Base-by-base conservation (phyloP, 495 filamentous ascomycete species). In the Astrothelium subdiscretum region DNA sequence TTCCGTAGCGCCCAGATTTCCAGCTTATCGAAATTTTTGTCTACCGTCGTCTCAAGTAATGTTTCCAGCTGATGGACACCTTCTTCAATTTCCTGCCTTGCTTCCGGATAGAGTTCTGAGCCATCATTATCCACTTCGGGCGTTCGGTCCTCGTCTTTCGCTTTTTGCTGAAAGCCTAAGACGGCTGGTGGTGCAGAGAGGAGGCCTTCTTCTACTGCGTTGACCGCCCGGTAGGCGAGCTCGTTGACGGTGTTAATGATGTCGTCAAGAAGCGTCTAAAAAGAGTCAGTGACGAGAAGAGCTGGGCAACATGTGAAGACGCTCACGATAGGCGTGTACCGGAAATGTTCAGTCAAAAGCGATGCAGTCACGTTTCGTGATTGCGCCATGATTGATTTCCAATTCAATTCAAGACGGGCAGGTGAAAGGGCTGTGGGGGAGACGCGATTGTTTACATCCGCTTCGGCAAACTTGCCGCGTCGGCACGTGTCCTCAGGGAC, bases 231-330 rank as follows among this genome's bases (percentile, higher is more conserved):
- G 74, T 92, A 92, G 68, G 90, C 85, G 68, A 97, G 78, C 61
- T 88, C 87, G 78, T 97, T 97, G 68, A 96, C 84, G 63, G 86
- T 85, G 78, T 98, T 97, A 76, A 97, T 96, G 64, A 98, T 89
- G 71, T 97, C 94, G 80, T 98, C 94, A 71, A 98, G 86, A 26
- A 98, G 82, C 64, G 87, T 87, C 92, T 96, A 67, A 31, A 51
- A 29, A 58, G 22, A 13, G 35, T 65, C 72, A 58, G 73, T 73
- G 67, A 12, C 4, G 27, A 11, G n/a, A 26, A 59, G 12, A 62
- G 59, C 60, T 35, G 60, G 57, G 61, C 26, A 27, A 32, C 8
- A 54, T 54, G 11, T 2, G 6, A 29, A 2, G 8, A 54, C 29
- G 79, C 85, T 74, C 72, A 96, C 92, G 64, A 96, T 79, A 29